Base-by-base conservation (phyloP, 169 alveolate genomes). In the Plasmodium vivax region DNA sequence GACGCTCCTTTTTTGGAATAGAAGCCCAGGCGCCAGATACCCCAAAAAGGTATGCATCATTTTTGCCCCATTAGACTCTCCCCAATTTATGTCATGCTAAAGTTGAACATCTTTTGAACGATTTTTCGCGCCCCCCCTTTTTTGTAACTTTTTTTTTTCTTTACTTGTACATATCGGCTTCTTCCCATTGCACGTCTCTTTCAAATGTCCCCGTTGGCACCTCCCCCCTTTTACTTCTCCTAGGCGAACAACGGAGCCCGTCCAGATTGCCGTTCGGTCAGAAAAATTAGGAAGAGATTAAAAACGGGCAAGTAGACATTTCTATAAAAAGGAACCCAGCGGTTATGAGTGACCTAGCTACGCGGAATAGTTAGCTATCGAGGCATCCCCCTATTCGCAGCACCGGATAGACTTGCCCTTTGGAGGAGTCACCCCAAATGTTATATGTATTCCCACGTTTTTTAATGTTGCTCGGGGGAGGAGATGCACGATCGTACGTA, bases 181-280 rank as follows among this genome's bases (percentile, higher is more conserved):
- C 14, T 23, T 68, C 27, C 43, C 27, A 34, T 10, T 12, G 34
- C 2, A 30, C 41, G 16, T 27, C 19, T 56, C 79, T 77, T 58
- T 88, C n/a, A 3, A 12, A 38, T 47, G 19, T 68, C 30, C 23
- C 47, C 51, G 4, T 71, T 90, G 72, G 16, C 23, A 12, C 2
- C 62, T 1, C 1, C 74, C 3, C 23, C 36, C 75, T 82, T 81
- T 4, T 43, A 1, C 58, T 19, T 36, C 41, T 36, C 41, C 19
- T 41, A 92, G 95, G 95, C 95, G 30, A 92, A 92, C 77, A 92
- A 92, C 54, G 95, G 95, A 72, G 92, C 95, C 73, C 95, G 95
- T 14, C 95, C 95, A 72, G 95, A 92, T 36, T 92, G 95, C 34
- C 95, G 95, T 23, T 92, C 95, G 36, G 68, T 92, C 0, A 58